Evolutionary conservation across 2,329 filamentous ascomycete genomes (phyloP), one percentile per base, ranked within the genome.

Genomic region (Sporothrix brunneoviolacea): DNA sequence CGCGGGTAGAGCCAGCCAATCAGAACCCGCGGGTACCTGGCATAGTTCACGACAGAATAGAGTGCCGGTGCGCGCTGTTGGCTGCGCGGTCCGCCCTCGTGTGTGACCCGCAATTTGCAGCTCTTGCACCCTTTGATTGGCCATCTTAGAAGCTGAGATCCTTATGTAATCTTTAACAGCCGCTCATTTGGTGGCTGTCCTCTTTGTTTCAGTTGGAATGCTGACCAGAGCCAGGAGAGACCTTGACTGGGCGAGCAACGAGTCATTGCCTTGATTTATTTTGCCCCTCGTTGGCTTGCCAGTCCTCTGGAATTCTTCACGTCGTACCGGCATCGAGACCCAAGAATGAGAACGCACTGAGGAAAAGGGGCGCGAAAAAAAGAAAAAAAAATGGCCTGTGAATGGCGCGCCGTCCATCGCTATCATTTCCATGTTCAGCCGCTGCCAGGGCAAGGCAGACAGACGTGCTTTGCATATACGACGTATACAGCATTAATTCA

Each of bases 1-100:
- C 16, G 30, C 46, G n/a, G 46, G 38, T 41, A 22, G 28, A 42
- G 38, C 19, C 38, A 33, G 39, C 48, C 48, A 50, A 50, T 50
- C 16, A 44, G 32, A 13, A 8, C 32, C 22, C 3, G 10, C 39
- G 33, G 48, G 48, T 50, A 44, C 48, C 48, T 50, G 48, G 24
- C 48, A 50, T 42, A 28, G 19, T 18, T 36, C 21, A 32, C 18
- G 36, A 46, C 43, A 46, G n/a, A 19, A 21, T n/a, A n/a, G n/a
- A n/a, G n/a, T n/a, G n/a, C n/a, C 32, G 35, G 12, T n/a, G 44
- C 33, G 30, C 12, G n/a, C 21, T 35, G 37, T 42, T 49, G 37
- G 21, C 44, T 39, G 22, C 33, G 22, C 12, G 44, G 28, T 44
- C 41, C n/a, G n/a, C 28, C 28, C 28, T 28, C 18, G 27, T 16